phyloP scores from a whole-genome alignment of 2,329 filamentous ascomycete genomes.

The Lizonia empirigonia region DNA sequence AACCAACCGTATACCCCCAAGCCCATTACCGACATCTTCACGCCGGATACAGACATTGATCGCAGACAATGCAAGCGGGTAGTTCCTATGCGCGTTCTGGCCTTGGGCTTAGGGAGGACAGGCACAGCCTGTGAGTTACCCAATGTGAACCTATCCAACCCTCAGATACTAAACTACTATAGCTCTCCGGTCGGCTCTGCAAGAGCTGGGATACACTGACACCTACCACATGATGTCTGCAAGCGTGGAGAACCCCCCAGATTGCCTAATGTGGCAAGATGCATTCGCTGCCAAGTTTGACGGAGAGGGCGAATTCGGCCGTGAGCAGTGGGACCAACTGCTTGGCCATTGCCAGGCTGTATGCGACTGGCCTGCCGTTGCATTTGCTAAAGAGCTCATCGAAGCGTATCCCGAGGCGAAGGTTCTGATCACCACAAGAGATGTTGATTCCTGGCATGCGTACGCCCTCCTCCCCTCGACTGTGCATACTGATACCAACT shows the following conservation, averaged over 20 bases:
- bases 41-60: slow-evolving; percentile 58
- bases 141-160: background rate
- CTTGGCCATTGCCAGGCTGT: slow-evolving; percentile 52
- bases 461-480: slow-evolving; percentile 24
- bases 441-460: slow-evolving; percentile 30
- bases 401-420: slow-evolving; percentile 45
- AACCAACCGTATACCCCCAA: slow-evolving; percentile 14
- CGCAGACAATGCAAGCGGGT: slow-evolving; percentile 62
- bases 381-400: slow-evolving; percentile 39
- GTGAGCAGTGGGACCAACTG: slow-evolving; percentile 55
- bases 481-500: background rate
- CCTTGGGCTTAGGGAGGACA: slow-evolving; percentile 71
- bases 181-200: slow-evolving; percentile 66
- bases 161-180: background rate
- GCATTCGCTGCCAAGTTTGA: slow-evolving; percentile 68
- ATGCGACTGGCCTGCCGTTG: slow-evolving; percentile 36
- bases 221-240: slow-evolving; percentile 61
- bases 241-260: slow-evolving; percentile 70
- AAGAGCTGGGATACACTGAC: slow-evolving; percentile 64
- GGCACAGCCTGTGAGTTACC: slow-evolving; percentile 59
- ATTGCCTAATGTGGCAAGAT: slow-evolving; percentile 73
- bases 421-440: slow-evolving; percentile 41
- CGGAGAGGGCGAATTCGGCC: slow-evolving; percentile 64
- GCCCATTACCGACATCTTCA: slow-evolving; percentile 22
- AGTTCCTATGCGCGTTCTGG: slow-evolving; percentile 74